Conservation (phyloP, 1,139 yeast genomes). For the Debaryomyces sp. region DNA sequence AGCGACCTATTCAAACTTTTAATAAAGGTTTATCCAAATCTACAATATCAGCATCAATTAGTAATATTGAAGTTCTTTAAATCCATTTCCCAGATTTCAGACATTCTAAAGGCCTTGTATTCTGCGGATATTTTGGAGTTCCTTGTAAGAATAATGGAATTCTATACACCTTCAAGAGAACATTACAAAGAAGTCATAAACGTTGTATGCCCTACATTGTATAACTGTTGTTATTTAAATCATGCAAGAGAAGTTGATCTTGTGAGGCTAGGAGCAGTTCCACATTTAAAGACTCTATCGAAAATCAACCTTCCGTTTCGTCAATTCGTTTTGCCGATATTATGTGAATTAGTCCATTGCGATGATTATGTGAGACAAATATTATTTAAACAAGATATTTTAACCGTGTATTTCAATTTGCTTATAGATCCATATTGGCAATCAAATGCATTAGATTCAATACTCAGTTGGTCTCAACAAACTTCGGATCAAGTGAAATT, state of each 20-base stretch:
- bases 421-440: constrained; percentile 71
- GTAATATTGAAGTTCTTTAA: constrained; percentile 44
- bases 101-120: constrained; percentile 35
- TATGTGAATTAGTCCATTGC: constrained; percentile 64
- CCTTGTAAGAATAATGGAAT: constrained; percentile 32
- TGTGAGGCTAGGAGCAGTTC: constrained; percentile 56
- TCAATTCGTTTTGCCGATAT: constrained; percentile 63
- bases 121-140: constrained; percentile 48
- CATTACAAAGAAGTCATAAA: constrained; percentile 47
- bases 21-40: constrained; percentile 38
- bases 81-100: constrained; percentile 45
- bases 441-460: constrained; percentile 65
- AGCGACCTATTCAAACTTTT: constrained; percentile 49
- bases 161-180: constrained; percentile 26
- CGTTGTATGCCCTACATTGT: constrained; percentile 46
- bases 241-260: constrained; percentile 54
- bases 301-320: constrained; percentile 53
- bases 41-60: constrained; percentile 37
- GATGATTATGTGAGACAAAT: constrained; percentile 40
- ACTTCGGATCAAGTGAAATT: constrained; percentile 28
- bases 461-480: constrained; percentile 42
- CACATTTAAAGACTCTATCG: constrained; percentile 50
- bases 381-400: constrained; percentile 41
- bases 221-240: constrained; percentile 63
- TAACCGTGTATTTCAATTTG: constrained; percentile 51